Percentiles rank a stretch among this genome's conserved stretches.
phyloP scores from a whole-genome alignment of 148 eudicot species.

The Silene latifolia region DNA sequence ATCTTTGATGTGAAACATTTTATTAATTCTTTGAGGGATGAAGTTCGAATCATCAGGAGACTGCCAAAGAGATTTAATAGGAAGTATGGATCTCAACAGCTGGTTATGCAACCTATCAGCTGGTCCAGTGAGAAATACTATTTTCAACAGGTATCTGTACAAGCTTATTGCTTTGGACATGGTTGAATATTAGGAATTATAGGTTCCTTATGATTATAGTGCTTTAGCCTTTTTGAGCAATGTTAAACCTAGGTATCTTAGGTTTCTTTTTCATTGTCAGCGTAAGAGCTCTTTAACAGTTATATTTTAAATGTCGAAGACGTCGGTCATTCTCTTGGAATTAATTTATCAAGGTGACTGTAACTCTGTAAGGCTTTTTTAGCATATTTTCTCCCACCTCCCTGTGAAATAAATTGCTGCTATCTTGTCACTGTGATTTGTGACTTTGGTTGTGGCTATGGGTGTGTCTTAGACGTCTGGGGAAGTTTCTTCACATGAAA shows the following conservation, averaged over 20 bases:
- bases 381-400: no score
- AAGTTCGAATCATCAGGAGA: slow-evolving; percentile 66
- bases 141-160: slow-evolving; percentile 65
- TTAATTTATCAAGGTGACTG: no score
- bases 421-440: not conserved
- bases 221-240: not conserved
- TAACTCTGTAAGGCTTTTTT: no score
- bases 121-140: slow-evolving; percentile 94
- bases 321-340: no score
- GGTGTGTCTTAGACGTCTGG: not conserved
- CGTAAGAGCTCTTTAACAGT: no score
- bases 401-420: no score
- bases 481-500: not conserved
- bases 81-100: slow-evolving; percentile 54
- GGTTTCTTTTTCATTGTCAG: not conserved
- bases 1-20: slow-evolving; percentile 87
- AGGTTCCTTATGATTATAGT: not conserved
- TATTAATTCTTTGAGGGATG: slow-evolving; percentile 83
- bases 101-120: slow-evolving; percentile 89
- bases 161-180: not conserved
- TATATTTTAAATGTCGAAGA: no score
- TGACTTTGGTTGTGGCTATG: not conserved
- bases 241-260: not conserved
- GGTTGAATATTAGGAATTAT: not conserved
- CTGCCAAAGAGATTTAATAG: slow-evolving; percentile 67